A percentile compares a stretch with the other conserved stretches of the same genome.
Evolutionary conservation across 2,329 filamentous ascomycete species (phyloP).

Genomic region (Esteya vermicola): DNA sequence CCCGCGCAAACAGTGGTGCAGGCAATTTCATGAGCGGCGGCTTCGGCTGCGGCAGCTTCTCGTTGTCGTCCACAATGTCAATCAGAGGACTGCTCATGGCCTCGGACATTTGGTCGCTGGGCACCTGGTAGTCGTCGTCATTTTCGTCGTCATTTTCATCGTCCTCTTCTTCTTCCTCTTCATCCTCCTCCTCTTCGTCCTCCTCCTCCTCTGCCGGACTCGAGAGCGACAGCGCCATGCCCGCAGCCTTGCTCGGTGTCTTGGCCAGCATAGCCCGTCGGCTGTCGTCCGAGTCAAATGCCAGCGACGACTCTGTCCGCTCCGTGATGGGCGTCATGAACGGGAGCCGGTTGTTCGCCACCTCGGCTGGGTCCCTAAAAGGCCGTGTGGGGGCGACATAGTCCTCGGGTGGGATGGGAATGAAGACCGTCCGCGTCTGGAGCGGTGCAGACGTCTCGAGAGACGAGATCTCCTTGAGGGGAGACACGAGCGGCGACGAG

Average conservation of each 20-base stretch:
- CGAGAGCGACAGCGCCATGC: neutral
- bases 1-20: conserved; percentile 31
- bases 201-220: conserved; percentile 16
- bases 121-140: neutral
- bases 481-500: conserved; percentile 4
- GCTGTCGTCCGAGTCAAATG: conserved; percentile 45
- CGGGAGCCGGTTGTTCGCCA: conserved; percentile 80
- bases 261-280: conserved; percentile 49
- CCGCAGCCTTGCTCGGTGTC: conserved; percentile 54
- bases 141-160: conserved; percentile 14
- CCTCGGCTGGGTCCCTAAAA: conserved; percentile 65
- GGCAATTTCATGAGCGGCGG: conserved; percentile 11
- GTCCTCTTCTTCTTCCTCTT: conserved; percentile 19
- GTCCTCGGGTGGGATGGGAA: conserved; percentile 73
- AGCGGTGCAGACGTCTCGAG: conserved; percentile 30
- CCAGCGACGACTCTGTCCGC: conserved; percentile 78
- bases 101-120: conserved; percentile 1
- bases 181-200: conserved; percentile 10
- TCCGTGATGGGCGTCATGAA: conserved; percentile 99
- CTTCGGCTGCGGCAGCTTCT: neutral
- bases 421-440: conserved; percentile 45
- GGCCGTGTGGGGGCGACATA: conserved; percentile 67
- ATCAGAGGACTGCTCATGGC: conserved; percentile 43
- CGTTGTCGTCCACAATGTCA: conserved; percentile 30
- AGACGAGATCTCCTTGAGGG: conserved; percentile 13